Base-by-base conservation (phyloP, 139 green algal genomes). In the Coelastrella sp. region DNA sequence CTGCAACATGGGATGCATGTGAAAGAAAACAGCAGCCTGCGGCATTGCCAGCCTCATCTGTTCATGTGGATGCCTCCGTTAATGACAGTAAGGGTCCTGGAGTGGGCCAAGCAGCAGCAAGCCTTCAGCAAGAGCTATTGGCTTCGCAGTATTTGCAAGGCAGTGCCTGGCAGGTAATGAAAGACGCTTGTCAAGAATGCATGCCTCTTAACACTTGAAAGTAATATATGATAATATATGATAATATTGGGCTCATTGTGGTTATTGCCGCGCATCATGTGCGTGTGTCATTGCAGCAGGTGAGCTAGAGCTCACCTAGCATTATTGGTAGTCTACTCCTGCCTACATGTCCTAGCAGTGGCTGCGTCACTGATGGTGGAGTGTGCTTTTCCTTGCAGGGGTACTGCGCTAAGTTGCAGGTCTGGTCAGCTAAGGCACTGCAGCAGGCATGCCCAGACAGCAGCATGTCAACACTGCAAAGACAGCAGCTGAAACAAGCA, bases 401-500 rank as follows among this genome's bases (percentile, higher is more conserved):
- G 12, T 63, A 83, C 7, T 83, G 78, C 35, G 25, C 27, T 35
- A 83, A 83, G 78, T 14, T 83, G 15, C 78, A 83, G 78, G 49
- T 57, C 8, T 83, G 78, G 78, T 56, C 49, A 60, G 78, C 7
- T 7, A 83, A 60, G 78, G 27, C 14, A 11, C 78, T 83, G 78
- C 78, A 83, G 78, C 78, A 83, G 35, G 78, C 78, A n/a, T n/a
- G 57, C 27, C 78, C 78, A 12, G 78, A 83, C 78, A 56, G 57
- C 15, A 83, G 78, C 78, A 19, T 83, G 78, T 56, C 78, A 65
- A 14, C 20, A 14, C 27, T 83, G 78, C 78, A 83, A 19, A 83
- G 60, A 27, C 78, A 83, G 78, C 78, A 63, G 78, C 78, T 83
- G 14, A 83, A 57, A 22, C 78, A 83, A 57, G 78, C 78, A 83